These are phyloP conservation scores for Yamadazyma paraphyllophila DNA, from an alignment of 805 yeast species.

Conservation along the genomic window DNA sequence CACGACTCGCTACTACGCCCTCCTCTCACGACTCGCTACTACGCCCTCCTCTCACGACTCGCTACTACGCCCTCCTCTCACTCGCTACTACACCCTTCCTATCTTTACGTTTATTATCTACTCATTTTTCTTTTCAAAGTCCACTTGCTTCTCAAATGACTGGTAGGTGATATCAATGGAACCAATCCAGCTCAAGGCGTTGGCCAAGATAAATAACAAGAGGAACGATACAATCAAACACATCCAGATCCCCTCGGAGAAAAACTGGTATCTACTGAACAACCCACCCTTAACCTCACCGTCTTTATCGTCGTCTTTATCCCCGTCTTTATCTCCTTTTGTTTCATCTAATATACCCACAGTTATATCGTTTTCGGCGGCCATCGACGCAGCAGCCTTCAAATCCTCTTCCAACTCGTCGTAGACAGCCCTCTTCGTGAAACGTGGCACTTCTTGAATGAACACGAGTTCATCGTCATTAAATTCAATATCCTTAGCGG, in stretches of 20 bases:
- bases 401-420: constrained; percentile 32
- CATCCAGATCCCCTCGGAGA: constrained; percentile 81
- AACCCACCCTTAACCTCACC: constrained; percentile 5
- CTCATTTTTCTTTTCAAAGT: constrained; percentile 48
- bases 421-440: constrained; percentile 3
- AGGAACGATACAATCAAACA: constrained; percentile 63
- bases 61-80: too few species aligned
- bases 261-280: constrained; percentile 67
- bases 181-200: constrained; percentile 70
- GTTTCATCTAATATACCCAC: constrained; percentile 21
- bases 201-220: constrained; percentile 52
- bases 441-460: constrained; percentile 10
- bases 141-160: constrained; percentile 72
- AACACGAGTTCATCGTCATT: constrained; percentile 5
- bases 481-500: background rate
- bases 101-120: constrained; percentile 16
- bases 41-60: too few species aligned
- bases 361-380: constrained; percentile 21
- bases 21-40: too few species aligned
- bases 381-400: constrained; percentile 30
- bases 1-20: too few species aligned
- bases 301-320: background rate
- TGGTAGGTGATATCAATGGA: constrained; percentile 75
- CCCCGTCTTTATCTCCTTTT: constrained; percentile 11
- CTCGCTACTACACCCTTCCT: too few species aligned